A percentile compares a stretch with the other conserved stretches of the same genome.
Conservation (phyloP, 495 filamentous ascomycete species). For the Aspergillus conjunctus region DNA sequence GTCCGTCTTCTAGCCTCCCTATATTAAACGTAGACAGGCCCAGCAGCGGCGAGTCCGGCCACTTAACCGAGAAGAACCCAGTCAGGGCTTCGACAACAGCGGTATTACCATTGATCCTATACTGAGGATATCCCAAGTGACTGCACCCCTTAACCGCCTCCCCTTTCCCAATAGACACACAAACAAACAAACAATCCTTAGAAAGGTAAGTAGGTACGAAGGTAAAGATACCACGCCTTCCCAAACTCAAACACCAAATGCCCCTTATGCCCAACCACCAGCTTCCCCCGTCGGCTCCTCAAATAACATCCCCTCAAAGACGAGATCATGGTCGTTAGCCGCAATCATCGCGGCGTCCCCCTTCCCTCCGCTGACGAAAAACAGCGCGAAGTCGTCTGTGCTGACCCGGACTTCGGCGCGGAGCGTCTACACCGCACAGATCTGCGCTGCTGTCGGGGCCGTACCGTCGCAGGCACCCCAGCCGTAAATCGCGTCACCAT, state of each 20-base stretch:
- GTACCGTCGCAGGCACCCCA: slow-evolving; percentile 84
- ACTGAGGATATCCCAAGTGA: slow-evolving; percentile 78
- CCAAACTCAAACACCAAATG: slow-evolving; percentile 60
- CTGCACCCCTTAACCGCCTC: background rate
- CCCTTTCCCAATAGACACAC: background rate
- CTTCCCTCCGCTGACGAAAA: slow-evolving; percentile 85
- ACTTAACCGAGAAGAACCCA: slow-evolving; percentile 41
- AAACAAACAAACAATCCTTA: background rate
- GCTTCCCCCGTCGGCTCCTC: slow-evolving; percentile 75
- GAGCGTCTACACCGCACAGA: slow-evolving; percentile 54
- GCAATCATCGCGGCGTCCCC: slow-evolving; percentile 68
- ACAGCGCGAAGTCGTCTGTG: slow-evolving; percentile 55
- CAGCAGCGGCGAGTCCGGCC: slow-evolving; percentile 19
- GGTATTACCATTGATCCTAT: slow-evolving; percentile 71
- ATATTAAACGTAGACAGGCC: slow-evolving; percentile 27
- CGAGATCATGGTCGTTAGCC: slow-evolving; percentile 33
- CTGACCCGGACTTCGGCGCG: slow-evolving; percentile 21
- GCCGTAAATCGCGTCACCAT: slow-evolving; percentile 58
- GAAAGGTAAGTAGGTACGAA: slow-evolving; percentile 18
- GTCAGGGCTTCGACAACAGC: slow-evolving; percentile 63
- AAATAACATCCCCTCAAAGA: slow-evolving; percentile 63
- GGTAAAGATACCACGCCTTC: slow-evolving; percentile 45
- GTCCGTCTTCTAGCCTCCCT: slow-evolving; percentile 26
- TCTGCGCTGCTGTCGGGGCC: slow-evolving; percentile 74
- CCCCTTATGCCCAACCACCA: slow-evolving; percentile 82